Percentiles rank a stretch among this genome's conserved stretches.
Conservation (phyloP, 192 early-diverging fungal species). For the Gigaspora rosea region DNA sequence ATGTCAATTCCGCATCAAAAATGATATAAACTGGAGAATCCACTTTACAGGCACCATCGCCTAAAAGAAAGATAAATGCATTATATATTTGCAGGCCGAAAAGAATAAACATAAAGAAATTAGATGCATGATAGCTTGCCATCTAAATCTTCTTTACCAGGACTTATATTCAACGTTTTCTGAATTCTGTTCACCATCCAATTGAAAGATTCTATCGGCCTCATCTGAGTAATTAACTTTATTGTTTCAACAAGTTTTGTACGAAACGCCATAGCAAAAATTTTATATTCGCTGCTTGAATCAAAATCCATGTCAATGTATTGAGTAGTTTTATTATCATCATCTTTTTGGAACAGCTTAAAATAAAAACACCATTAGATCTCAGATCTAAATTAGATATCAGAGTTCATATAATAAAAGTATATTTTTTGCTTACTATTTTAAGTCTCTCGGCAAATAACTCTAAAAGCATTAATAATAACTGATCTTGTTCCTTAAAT, state of each 20-base stretch:
- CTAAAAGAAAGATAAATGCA: constrained; percentile 6
- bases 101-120: not conserved
- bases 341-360: not conserved
- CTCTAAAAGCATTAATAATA: constrained; percentile 8
- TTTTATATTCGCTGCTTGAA: not conserved
- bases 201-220: not conserved
- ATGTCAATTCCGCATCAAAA: constrained; percentile 18
- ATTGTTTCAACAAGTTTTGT: constrained; percentile 7
- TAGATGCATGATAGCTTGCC: not conserved
- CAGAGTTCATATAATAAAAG: too few species aligned
- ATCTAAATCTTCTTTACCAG: not conserved
- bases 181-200: constrained; percentile 18
- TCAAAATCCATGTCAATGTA: constrained; percentile 19
- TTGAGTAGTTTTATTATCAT: not conserved
- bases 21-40: not conserved
- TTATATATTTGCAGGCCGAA: not conserved
- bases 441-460: not conserved
- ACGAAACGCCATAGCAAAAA: not conserved
- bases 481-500: not conserved
- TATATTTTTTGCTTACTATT: not conserved
- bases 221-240: not conserved
- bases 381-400: not conserved
- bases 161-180: not conserved
- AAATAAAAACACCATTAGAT: not conserved
- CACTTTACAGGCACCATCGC: not conserved